These are phyloP conservation scores for Rhizopus microsporus DNA, from an alignment of 371 early-diverging fungal genomes.

Conservation along the genomic window DNA sequence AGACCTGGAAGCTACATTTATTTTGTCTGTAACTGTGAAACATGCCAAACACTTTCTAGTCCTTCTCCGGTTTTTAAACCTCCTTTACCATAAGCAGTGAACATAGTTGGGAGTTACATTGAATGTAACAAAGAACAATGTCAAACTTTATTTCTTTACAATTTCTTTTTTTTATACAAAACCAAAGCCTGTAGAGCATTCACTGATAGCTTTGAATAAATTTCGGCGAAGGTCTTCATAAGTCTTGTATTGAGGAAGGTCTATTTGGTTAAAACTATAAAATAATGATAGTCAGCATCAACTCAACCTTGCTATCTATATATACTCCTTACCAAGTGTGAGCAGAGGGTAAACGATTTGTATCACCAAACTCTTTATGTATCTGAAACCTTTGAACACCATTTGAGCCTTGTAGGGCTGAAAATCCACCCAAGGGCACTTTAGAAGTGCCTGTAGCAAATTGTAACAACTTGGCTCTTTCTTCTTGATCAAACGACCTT, in stretches of 20 bases:
- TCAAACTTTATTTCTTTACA: no score
- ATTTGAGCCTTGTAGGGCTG: conserved; percentile 89
- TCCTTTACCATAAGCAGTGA: no score
- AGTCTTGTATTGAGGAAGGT: conserved; percentile 91
- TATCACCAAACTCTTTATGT: conserved; percentile 90
- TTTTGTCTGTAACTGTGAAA: no score
- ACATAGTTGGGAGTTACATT: no score
- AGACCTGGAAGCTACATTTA: no score
- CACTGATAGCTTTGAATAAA: conserved; percentile 89
- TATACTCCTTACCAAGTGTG: conserved; percentile 89
- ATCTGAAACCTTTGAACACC: conserved; percentile 99
- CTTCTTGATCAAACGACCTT: conserved; percentile 94
- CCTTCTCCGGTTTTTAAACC: no score
- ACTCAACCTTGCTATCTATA: neutral
- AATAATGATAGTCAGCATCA: neutral
- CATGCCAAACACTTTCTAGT: no score
- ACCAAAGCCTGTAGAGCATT: conserved; percentile 95
- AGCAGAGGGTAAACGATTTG: conserved; percentile 90
- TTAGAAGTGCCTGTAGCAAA: conserved; percentile 98
- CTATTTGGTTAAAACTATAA: conserved; percentile 95
- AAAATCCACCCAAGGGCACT: conserved; percentile 97
- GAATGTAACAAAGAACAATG: no score
- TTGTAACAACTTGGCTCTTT: conserved; percentile 96
- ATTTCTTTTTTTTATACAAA: conserved; percentile 63
- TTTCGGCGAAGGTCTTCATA: conserved; percentile 88